Conservation (phyloP, 805 yeast species). For the Kregervanrija delftensis region DNA sequence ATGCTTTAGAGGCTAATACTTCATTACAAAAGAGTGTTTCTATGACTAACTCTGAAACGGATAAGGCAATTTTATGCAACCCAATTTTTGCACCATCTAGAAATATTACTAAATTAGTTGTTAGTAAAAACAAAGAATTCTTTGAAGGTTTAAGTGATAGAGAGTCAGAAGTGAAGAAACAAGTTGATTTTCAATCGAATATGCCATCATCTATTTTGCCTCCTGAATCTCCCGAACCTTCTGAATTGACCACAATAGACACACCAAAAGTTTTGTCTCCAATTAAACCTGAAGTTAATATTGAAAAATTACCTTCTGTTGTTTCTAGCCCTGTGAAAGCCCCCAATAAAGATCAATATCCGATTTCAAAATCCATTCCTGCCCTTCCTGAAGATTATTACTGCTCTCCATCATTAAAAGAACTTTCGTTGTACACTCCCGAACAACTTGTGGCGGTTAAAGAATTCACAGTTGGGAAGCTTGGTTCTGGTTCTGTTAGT, state of each 20-base stretch:
- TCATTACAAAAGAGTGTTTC: constrained; percentile 1
- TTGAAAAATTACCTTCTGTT: neutral
- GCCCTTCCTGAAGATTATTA: constrained; percentile 64
- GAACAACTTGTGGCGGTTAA: constrained; percentile 57
- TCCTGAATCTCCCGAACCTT: neutral
- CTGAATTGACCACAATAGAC: constrained; percentile 1
- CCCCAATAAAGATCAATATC: neutral
- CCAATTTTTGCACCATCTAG: constrained; percentile 62
- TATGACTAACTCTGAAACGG: constrained; percentile 36
- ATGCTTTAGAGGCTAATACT: constrained; percentile 9
- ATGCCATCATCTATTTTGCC: constrained; percentile 4
- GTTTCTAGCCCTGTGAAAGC: neutral
- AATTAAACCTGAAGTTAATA: neutral
- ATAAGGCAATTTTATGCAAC: constrained; percentile 63
- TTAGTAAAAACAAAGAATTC: constrained; percentile 33
- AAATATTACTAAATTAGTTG: constrained; percentile 45
- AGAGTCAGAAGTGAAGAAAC: constrained; percentile 17
- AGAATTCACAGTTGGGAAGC: constrained; percentile 71
- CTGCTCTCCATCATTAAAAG: constrained; percentile 70
- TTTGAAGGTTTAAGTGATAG: constrained; percentile 15
- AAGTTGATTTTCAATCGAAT: constrained; percentile 27
- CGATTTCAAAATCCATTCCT: neutral
- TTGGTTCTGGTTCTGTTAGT: constrained; percentile 68
- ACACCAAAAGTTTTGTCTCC: no score
- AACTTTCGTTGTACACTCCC: constrained; percentile 51